A percentile compares a stretch with the other conserved stretches of the same genome.
Conservation (phyloP, 345 rosid species). For the Syzygium grande region DNA sequence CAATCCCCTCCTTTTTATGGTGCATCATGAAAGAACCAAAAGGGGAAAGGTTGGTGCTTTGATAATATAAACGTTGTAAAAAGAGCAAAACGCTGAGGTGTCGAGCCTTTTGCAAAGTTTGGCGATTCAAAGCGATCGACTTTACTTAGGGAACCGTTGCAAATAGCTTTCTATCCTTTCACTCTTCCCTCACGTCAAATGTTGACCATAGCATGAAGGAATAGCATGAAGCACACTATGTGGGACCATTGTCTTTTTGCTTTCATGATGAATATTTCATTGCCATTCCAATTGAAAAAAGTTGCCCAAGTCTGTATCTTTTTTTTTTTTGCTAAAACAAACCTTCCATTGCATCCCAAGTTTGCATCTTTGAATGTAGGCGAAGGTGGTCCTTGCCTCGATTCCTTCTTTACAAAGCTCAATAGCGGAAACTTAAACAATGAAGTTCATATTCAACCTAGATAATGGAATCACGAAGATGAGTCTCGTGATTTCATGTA, state of each 20-base stretch:
- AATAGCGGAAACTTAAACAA: neutral
- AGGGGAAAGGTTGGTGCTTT: neutral
- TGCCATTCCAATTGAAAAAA: neutral
- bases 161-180: neutral
- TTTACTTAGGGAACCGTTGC: neutral
- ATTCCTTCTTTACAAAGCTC: neutral
- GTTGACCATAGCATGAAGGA: neutral
- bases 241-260: neutral
- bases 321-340: too few species aligned
- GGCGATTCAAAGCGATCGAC: neutral
- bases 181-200: neutral
- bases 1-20: neutral
- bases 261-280: neutral
- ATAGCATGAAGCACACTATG: neutral
- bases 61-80: neutral
- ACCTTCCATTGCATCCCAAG: too few species aligned
- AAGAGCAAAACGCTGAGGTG: neutral
- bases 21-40: neutral
- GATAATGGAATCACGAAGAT: neutral
- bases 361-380: neutral
- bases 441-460: neutral
- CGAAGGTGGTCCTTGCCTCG: neutral
- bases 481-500: neutral
- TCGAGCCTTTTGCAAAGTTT: neutral
- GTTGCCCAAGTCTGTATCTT: neutral